Evolutionary conservation across 2,329 filamentous ascomycete species (phyloP), one percentile per base, ranked within the genome.

Genomic region (Sclerotiophoma versabilis): DNA sequence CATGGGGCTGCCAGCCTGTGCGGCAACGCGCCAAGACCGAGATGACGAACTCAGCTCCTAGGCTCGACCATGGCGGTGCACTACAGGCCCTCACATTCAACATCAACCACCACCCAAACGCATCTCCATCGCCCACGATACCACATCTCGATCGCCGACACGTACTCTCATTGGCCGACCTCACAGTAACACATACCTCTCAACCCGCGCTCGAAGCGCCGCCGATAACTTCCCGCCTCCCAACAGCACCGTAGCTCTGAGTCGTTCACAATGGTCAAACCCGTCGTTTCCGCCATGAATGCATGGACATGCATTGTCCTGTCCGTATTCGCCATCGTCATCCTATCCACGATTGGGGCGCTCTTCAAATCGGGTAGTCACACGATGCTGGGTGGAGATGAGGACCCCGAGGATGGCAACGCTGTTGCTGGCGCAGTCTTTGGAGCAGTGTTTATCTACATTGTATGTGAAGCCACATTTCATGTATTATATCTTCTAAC

Each of bases 301-400:
- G 93, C 93, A 72, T 97, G 93, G 92, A 91, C 88, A 81, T 96
- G 93, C 83, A 89, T 87, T 59, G 80, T 88, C 71, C 82, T 88
- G 63, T 88, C 85, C 49, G 69, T 83, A 59, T 87, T 87, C 67
- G 86, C 84, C 49, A 85, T 88, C 64, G 75, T 88, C 61, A 88
- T 88, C 64, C 80, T 88, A 52, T 86, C 83, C 49, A 77, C 85
- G 62, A 83, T 88, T 58, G 86, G 91, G 54, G 78, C 86, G 49
- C 84, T 97, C 61, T 98, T 92, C 80, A 86, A 87, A 70, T 84
- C 82, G 78, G 66, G 81, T 63, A 90, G 96, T 77, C 92, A 95
- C 75, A 88, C 89, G 63, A 87, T 97, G 75, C 87, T 92, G 69
- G 93, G 93, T 61, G 86, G 87, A 49, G 83, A 83, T 43, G 84